Base-by-base conservation (phyloP, 495 filamentous ascomycete species). In the Penicillium herquei region DNA sequence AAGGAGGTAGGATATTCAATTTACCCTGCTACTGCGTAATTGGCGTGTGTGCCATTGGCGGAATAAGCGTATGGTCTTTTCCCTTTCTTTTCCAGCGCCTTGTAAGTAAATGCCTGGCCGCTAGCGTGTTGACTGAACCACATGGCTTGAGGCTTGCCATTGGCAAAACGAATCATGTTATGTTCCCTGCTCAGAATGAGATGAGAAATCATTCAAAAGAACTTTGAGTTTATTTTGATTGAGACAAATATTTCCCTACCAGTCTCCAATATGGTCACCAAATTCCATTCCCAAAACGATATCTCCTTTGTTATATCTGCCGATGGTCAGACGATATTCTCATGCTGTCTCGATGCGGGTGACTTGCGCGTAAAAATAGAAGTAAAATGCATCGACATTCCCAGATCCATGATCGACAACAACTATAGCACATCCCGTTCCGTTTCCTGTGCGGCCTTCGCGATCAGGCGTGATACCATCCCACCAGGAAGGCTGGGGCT, bases 111-210 rank as follows among this genome's bases (percentile, higher is more conserved):
- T 8, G 85, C 84, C 64, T 86, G 72, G 21, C 84, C 85, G 55
- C 77, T 77, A 47, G 76, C 62, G 59, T 88, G 86, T 61, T 87
- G 84, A 59, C 78, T 81, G 56, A 77, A 87, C 84, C 84, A 89
- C 31, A 89, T 67, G 12, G 78, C 71, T 54, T 78, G 63, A 1
- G 86, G 85, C 7, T 59, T 55, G 26, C 82, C 84, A 47, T 86
- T 75, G 12, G 72, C 41, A 65, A 89, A 89, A 11, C 86, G 83
- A 50, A 89, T 75, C 84, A 87, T 85, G 56, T 80, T 85, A 63
- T 87, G 84, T 61, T 87, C 84, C 80, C 79, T 74, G 42, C 41
- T 49, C 17, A 40, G 4, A 26, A 26, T 26, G 21, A 26, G 21
- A 26, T 26, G 21, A 26, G 21, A 26, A 26, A 26, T 26, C 21